A percentile compares a stretch with the other conserved stretches of the same genome.
phyloP scores from a whole-genome alignment of 2,329 filamentous ascomycete genomes.

The Cytospora piceae region DNA sequence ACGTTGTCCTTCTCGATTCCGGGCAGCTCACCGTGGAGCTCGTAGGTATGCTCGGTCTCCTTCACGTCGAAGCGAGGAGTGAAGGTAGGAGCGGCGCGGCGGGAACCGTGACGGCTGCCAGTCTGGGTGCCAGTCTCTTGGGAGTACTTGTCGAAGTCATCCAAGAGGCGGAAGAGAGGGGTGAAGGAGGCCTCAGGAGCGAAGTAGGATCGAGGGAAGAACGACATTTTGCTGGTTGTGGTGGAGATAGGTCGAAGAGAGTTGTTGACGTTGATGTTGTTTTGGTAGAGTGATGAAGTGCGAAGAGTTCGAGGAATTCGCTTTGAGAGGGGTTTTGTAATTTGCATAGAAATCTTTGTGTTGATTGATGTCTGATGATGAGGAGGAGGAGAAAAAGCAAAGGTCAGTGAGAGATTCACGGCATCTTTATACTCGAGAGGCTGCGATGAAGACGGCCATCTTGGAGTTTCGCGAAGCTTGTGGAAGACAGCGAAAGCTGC shows the following conservation, averaged over 20 bases:
- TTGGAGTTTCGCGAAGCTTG: constrained; percentile 22
- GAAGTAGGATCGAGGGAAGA: constrained; percentile 61
- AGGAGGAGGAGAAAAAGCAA: neutral
- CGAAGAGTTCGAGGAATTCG: constrained; percentile 27
- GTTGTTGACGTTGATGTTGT: constrained; percentile 25
- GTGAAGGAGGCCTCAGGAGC: constrained; percentile 54
- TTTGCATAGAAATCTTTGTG: constrained; percentile 23
- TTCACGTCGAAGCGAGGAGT: constrained; percentile 78
- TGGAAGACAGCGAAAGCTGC: constrained; percentile 27
- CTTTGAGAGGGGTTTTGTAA: constrained; percentile 27
- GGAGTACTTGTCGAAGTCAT: constrained; percentile 64
- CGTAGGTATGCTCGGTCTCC: constrained; percentile 69
- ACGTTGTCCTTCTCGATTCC: constrained; percentile 76
- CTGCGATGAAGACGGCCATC: neutral
- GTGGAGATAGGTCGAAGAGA: constrained; percentile 37
- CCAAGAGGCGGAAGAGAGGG: constrained; percentile 66
- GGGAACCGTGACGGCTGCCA: constrained; percentile 32
- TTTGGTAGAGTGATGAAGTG: constrained; percentile 16
- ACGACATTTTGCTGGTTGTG: constrained; percentile 55
- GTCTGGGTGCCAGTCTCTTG: constrained; percentile 39
- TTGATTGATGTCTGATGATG: constrained; percentile 8
- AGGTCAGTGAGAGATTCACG: constrained; percentile 10
- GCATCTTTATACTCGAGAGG: constrained; percentile 26
- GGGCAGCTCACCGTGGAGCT: constrained; percentile 80
- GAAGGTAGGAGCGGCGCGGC: constrained; percentile 57